Base-by-base conservation (phyloP, 495 filamentous ascomycete genomes). In the Aspergillus hancockii region DNA sequence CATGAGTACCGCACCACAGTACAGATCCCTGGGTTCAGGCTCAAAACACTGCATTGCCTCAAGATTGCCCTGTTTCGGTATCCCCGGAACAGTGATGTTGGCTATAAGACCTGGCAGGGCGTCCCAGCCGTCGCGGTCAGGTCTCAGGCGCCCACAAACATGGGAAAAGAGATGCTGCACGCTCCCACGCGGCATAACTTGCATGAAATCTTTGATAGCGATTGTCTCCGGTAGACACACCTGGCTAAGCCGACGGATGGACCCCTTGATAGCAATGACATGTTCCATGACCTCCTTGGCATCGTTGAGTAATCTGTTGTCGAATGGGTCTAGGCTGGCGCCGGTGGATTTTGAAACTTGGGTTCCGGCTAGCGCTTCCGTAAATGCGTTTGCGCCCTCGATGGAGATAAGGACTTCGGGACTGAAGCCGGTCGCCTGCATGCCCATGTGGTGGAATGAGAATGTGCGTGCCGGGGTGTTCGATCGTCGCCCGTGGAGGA, bases 81-180 rank as follows among this genome's bases (percentile, higher is more conserved):
- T 28, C 25, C 25, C 25, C 25, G 25, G 25, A 28, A 28, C 25
- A 7, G 25, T 28, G 25, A 28, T 28, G 25, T 28, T 28, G 25
- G 25, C 25, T 3, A 28, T 28, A 28, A 28, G 25, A 7, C 25
- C 25, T n/a, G 28, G 49, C 10, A 51, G 12, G 7, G 23, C 49
- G n/a, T 51, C 49, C 49, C 49, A 51, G 2, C 21, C 21, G 13
- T 51, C 49, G 9, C 12, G 13, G 8, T 30, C 28, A 2, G 21
- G 22, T 6, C 5, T n/a, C 0, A 51, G 49, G 3, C n/a, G 28
- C 14, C 49, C 49, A 16, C 9, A 28, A 3, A 51, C 49, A 28
- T 31, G 21, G 1, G 49, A 51, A n/a, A 9, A 25, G 28, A 51
- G 49, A 51, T 51, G 23, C 49, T 51, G 49, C 21, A 51, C 28